Evolutionary conservation across 345 rosid species (phyloP), one percentile per base, ranked within the genome.

Genomic region (Gossypioides kirkii): DNA sequence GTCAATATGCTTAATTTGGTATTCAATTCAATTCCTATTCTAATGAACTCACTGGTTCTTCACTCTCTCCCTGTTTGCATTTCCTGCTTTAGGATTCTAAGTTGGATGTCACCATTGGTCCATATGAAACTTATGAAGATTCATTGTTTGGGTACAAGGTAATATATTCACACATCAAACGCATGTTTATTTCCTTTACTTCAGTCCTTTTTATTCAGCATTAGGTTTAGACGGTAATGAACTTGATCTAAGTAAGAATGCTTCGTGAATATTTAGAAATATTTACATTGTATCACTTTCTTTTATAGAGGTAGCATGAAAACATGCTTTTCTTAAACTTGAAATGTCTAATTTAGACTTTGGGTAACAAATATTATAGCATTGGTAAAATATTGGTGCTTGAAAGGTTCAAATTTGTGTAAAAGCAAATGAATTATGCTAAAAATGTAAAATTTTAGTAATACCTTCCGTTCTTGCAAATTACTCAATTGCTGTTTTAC

Each of bases 61-160:
- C 25, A n/a, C 10, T 18, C 58, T 60, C 23, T 63, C 49, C 8
- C 61, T 47, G 23, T 56, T 45, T 17, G 17, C 42, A 11, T 71
- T 75, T 66, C 47, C 70, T 60, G 9, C 25, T 78, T 69, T 78
- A 94, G 98, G 92, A 94, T 81, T 92, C 97, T 65, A 81, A 89
- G 81, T 80, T 94, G 86, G 97, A 94, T 77, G 85, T 92, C 61
- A 94, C 98, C 70, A 88, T 94, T 71, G 98, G 98, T 77, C 97
- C 98, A 38, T 94, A 94, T 62, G 97, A 92, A 86, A 94, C 98
- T n/a, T 94, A 94, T 52, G 97, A 90, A 78, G 98, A 94, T 80
- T 68, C 87, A 66, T 77, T 90, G 46, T 94, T 94, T 82, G 92
- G 97, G 25, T 94, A 89, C 84, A 94, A 94, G 97, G 98, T 94